Evolutionary conservation across 2,329 filamentous ascomycete genomes (phyloP).

Genomic region (Diplodia scrobiculata): DNA sequence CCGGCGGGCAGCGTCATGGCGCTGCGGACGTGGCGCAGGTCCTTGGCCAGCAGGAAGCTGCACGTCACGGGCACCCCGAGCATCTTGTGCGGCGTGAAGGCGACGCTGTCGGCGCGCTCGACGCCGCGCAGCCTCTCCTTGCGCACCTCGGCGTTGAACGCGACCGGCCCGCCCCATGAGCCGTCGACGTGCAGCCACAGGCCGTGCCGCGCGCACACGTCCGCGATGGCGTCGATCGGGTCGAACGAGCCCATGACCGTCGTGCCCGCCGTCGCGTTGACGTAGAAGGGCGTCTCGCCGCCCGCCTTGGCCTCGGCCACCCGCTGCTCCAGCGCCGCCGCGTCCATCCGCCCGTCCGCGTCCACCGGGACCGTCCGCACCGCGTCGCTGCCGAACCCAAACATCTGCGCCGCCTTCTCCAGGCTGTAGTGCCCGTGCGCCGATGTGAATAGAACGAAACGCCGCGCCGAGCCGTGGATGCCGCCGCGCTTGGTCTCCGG

Average conservation of each 20-base stretch:
- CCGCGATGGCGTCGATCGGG: conserved; percentile 69
- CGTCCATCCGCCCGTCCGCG: conserved; percentile 68
- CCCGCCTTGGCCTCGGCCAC: conserved; percentile 63
- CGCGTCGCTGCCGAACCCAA: conserved; percentile 74
- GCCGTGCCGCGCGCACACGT: conserved; percentile 68
- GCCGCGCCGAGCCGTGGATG: conserved; percentile 54
- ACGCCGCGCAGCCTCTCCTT: conserved; percentile 67
- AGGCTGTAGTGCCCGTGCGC: conserved; percentile 91
- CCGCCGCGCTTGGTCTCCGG: conserved; percentile 75
- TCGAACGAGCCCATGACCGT: conserved; percentile 91
- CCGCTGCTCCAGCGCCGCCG: conserved; percentile 63
- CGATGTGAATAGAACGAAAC: conserved; percentile 84
- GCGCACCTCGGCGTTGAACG: conserved; percentile 66
- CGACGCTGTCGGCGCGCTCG: conserved; percentile 76
- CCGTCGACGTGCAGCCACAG: conserved; percentile 94
- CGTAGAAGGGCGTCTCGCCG: conserved; percentile 84
- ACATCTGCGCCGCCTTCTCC: conserved; percentile 90
- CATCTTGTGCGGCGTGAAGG: conserved; percentile 97
- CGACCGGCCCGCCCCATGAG: conserved; percentile 82
- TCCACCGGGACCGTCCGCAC: conserved; percentile 79
- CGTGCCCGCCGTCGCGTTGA: conserved; percentile 93
- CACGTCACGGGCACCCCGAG: conserved; percentile 87
- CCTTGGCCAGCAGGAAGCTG: conserved; percentile 79
- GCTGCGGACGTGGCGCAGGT: conserved; percentile 73
- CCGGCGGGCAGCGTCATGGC: conserved; percentile 86